These are phyloP conservation scores for Cardamine occulta DNA, from an alignment of 345 rosid genomes.

Conservation along the genomic window DNA sequence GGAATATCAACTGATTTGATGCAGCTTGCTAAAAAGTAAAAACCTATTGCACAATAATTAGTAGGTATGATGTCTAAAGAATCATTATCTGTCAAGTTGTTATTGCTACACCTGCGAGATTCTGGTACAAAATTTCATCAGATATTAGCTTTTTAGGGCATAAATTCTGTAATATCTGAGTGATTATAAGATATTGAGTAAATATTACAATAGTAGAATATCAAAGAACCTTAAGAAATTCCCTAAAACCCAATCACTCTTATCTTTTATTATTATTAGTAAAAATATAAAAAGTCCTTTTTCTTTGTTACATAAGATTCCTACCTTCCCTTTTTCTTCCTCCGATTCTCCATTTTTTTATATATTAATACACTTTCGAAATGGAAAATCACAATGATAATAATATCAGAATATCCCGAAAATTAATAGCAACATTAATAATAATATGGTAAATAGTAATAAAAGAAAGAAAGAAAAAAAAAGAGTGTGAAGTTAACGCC, in stretches of 20 bases:
- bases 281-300: conserved; percentile 39
- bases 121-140: conserved; percentile 28
- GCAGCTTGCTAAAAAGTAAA: background rate
- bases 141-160: conserved; percentile 35
- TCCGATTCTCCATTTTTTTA: conserved; percentile 42
- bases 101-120: conserved; percentile 31
- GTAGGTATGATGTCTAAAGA: conserved; percentile 34
- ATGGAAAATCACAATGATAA: conserved; percentile 41
- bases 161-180: conserved; percentile 39
- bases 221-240: conserved; percentile 47
- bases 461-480: background rate
- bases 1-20: background rate
- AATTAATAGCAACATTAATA: conserved; percentile 35
- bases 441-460: conserved; percentile 46
- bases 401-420: conserved; percentile 40
- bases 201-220: conserved; percentile 34
- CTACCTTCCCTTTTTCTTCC: conserved; percentile 16
- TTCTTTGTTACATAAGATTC: conserved; percentile 43
- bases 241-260: conserved; percentile 35
- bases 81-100: conserved; percentile 36
- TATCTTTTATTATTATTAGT: conserved; percentile 46
- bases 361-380: conserved; percentile 45
- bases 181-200: conserved; percentile 25
- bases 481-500: conserved; percentile 68
- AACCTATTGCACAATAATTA: background rate